Base-by-base conservation (phyloP, 2,329 filamentous ascomycete species). In the Pseudogymnoascus sp. region DNA sequence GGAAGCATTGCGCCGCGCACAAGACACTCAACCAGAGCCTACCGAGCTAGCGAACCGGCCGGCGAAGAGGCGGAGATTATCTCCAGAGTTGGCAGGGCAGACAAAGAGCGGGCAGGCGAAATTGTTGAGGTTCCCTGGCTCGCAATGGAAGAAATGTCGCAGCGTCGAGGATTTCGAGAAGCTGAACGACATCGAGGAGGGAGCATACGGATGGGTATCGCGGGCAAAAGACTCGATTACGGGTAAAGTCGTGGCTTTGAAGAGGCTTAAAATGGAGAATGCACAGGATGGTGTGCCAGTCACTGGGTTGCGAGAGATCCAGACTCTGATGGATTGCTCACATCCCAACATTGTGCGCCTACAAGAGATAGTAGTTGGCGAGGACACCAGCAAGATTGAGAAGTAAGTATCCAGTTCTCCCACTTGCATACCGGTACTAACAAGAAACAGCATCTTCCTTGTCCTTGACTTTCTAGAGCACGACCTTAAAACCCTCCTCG, bases 381-480 rank as follows among this genome's bases (percentile, higher is more conserved):
- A 87, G 57, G 78, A 83, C 66, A 76, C 76, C 51, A 76, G 75
- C 47, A 79, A 76, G 69, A 79, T 82, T 67, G 82, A 85, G 71
- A 83, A 80, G 82, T 84, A 76, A 65, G 68, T 66, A 23, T 51
- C 10, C 36, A 62, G n/a, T 42, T 62, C 23, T 16, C 14, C 29
- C 23, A 31, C 16, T 2, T 10, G 54, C 31, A 14, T 39, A 8
- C 67, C 70, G 65, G 68, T 68, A 65, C 69, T 63, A 68, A 64
- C 67, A 61, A 66, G 70, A 71, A 67, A 75, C 75, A 91, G 88
- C 77, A 88, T 97, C 68, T 96, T 91, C 75, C 85, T 99, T 64
- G 95, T 97, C 67, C 93, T 99, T 82, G 93, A 97, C 73, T 99
- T 97, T 76, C 81, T 97, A 71, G 93, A 97, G 79, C 95, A 99